Evolutionary conservation across 208 protist genomes (phyloP), one percentile per base, ranked within the genome.

Genomic region (Phytomonas serpens): DNA sequence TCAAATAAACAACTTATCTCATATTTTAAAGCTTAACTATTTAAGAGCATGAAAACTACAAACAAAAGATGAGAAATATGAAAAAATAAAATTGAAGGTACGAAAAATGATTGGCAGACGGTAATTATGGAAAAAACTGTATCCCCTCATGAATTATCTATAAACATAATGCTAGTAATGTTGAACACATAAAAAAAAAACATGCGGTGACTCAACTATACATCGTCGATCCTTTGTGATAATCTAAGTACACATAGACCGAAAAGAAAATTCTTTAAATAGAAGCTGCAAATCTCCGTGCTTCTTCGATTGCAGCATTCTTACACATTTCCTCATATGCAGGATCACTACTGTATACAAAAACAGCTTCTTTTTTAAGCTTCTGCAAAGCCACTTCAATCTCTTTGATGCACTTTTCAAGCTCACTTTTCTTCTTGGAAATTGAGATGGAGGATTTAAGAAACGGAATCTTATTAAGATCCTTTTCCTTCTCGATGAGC

Each of bases 271-370:
- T 69, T 69, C 1, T 10, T 61, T 69, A 61, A 32, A 69, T 30
- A 38, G 61, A 64, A 64, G 61, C 61, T 36, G 76, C 76, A 57
- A 81, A 89, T 57, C 72, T 77, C 42, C 80, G 81, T 27, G 91
- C 88, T 37, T 92, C 91, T 47, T 94, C 79, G 64, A 92, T 38
- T 33, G 91, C 91, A 13, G 84, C 82, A 67, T 83, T 84, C 62
- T 93, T 96, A 3, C 84, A 78, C 83, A 85, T 89, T 64, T 92
- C 79, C 14, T 79, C 86, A 72, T 82, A 85, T 11, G 85, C 84
- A 30, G 88, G 88, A 64, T 94, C 87, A 72, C 96, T 90, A 32
- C 87, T 85, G 80, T 97, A 97, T 42, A 97, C 75, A 71, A 94
- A 94, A 11, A 97, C 78, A 38, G 86, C 84, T 67, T 97, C 89